Percentiles rank a stretch among this genome's conserved stretches.
Evolutionary conservation across 2,329 filamentous ascomycete genomes (phyloP).

Genomic region (Pyricularia sp.): DNA sequence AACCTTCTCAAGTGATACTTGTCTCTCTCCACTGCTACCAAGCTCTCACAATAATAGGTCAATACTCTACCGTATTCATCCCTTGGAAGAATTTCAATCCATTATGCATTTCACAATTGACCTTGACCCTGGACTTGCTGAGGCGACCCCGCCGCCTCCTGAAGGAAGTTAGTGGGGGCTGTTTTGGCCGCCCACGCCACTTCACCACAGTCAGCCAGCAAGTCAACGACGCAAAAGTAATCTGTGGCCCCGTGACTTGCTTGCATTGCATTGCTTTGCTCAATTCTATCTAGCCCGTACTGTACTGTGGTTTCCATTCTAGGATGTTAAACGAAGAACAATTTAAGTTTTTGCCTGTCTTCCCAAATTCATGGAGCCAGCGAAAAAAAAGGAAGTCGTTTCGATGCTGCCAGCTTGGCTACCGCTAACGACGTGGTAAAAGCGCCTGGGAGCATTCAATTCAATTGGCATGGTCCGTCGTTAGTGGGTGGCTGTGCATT

Average conservation of each 20-base stretch:
- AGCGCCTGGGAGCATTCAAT: not conserved
- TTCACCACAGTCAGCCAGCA: not conserved
- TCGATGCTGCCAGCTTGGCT: not conserved
- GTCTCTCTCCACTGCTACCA: not conserved
- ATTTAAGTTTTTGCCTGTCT: not conserved
- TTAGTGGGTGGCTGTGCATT: not conserved
- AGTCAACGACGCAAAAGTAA: not conserved
- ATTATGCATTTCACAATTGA: too few relatives aligned
- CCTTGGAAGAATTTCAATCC: not conserved
- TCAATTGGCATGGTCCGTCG: not conserved
- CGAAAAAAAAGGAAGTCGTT: not conserved
- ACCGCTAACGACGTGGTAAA: not conserved
- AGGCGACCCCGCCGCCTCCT: not conserved
- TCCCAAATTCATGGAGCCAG: not conserved
- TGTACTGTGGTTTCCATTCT: not conserved
- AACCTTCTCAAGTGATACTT: not conserved
- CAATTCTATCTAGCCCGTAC: not conserved
- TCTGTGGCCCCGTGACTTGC: not conserved
- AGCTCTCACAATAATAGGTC: not conserved
- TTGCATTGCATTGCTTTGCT: not conserved
- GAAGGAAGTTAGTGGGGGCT: not conserved
- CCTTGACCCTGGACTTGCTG: not conserved
- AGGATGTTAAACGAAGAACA: not conserved
- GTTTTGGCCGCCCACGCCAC: not conserved
- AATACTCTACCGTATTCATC: not conserved